Conservation (phyloP, 129 eudicot genomes). For the Saussurea involucrata region DNA sequence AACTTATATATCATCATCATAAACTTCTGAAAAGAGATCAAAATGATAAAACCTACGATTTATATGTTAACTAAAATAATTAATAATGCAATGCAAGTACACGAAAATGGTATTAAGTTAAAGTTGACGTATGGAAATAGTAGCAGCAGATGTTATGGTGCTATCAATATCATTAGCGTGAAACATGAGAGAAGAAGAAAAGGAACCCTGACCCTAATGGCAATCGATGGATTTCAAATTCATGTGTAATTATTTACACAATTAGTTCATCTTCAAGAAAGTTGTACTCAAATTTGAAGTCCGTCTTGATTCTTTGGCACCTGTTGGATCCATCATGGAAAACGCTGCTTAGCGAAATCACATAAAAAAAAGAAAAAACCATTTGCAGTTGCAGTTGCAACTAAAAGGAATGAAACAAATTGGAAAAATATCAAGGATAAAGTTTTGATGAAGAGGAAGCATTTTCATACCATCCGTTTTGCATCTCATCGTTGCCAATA, state of each 20-base stretch:
- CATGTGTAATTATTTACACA: conserved; percentile 45
- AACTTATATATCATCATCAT: too few relatives aligned
- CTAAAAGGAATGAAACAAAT: not conserved
- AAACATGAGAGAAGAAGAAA: not conserved
- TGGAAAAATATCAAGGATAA: not conserved
- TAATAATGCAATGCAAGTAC: not conserved
- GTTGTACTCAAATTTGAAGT: conserved; percentile 91
- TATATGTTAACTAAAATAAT: too few relatives aligned
- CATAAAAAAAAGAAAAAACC: not conserved
- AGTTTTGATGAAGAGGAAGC: not conserved
- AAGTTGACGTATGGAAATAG: conserved; percentile 3
- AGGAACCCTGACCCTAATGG: conserved; percentile 16
- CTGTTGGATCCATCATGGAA: conserved; percentile 35
- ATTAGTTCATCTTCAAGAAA: conserved; percentile 91
- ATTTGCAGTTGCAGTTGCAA: too few relatives aligned
- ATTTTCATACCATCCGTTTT: conserved; percentile 86
- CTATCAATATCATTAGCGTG: not conserved
- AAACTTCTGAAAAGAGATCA: too few relatives aligned
- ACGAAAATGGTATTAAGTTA: not conserved
- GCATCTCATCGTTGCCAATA: conserved; percentile 69
- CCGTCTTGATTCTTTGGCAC: conserved; percentile 95
- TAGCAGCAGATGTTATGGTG: conserved; percentile 2
- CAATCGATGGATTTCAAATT: not conserved
- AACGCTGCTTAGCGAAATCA: not conserved
- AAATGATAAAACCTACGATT: not conserved